phyloP scores from a whole-genome alignment of 176 grass and related monocot species.

The Musa beccarii region DNA sequence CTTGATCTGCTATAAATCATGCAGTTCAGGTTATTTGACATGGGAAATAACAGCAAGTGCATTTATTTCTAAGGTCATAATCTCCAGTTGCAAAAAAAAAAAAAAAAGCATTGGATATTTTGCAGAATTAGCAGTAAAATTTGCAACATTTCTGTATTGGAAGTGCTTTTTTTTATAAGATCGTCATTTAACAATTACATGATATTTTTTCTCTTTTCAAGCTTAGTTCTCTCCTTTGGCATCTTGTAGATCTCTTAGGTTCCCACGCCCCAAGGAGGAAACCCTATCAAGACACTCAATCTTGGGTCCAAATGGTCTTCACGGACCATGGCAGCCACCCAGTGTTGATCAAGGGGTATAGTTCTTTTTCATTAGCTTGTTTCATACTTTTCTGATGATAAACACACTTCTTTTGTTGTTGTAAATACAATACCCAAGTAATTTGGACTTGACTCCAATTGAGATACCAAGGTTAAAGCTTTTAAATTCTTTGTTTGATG shows the following conservation, averaged over 20 bases:
- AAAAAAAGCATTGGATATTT: neutral
- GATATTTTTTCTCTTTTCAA: neutral
- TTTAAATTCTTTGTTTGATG: constrained; percentile 6
- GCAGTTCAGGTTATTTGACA: no score
- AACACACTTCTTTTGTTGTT: constrained; percentile 1
- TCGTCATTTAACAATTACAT: neutral
- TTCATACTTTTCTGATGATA: neutral
- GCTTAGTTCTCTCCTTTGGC: neutral
- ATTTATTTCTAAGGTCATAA: no score
- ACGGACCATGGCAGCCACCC: constrained; percentile 40
- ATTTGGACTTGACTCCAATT: constrained; percentile 44
- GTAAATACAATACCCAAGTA: constrained; percentile 44
- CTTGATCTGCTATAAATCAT: no score
- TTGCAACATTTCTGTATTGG: neutral
- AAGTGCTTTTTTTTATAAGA: neutral
- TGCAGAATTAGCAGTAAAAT: neutral
- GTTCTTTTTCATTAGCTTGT: constrained; percentile 6
- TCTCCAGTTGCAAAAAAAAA: no score
- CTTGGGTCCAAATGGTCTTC: constrained; percentile 42
- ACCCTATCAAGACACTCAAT: constrained; percentile 41
- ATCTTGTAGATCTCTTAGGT: constrained; percentile 9
- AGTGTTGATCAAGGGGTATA: constrained; percentile 31
- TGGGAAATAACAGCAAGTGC: no score
- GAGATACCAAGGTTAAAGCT: constrained; percentile 35
- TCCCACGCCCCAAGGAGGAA: constrained; percentile 32